Base-by-base conservation (phyloP, 1,139 yeast species). In the Yamadazyma friedrichii region DNA sequence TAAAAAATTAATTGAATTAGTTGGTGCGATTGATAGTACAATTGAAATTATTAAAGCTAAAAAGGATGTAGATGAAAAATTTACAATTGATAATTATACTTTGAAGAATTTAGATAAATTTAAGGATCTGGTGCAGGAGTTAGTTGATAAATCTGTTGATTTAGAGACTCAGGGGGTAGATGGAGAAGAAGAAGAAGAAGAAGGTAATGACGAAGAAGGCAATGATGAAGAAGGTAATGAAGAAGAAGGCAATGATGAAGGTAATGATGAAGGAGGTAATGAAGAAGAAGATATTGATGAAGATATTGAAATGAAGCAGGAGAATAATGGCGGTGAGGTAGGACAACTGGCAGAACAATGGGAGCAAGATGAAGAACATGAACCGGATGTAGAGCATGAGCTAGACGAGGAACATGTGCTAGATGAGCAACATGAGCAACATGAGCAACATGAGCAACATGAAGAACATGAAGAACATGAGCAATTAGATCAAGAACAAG, bases 21-120 rank as follows among this genome's bases (percentile, higher is more conserved):
- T 54, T 16, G 60, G 55, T 27, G 70, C 68, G 6, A 43, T 72
- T 15, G 62, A 61, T 15, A 73, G 61, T n/a, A 67, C 76, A 0
- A 53, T 54, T 30, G 48, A 50, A 9, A 48, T 55, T 15, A 50
- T 67, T 33, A 67, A 56, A 13, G 54, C 51, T 9, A 56, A 55
- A 40, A 51, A 49, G 9, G 51, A 52, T n/a, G 54, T 17, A 9
- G 35, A 62, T 36, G 49, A 60, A 0, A 68, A 66, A 22, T 70
- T 63, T 44, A 42, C 49, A 4, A 53, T 72, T 40, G 88, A 81
- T 52, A 60, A 64, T 5, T 54, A 65, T 2, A 67, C 80, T 1
- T 64, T 58, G 36, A 78, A 70, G 48, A 71, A 76, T 9, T 61
- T 80, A 38, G 70, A 64, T n/a, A 72, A 68, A 42, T 77, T 81